Conservation (phyloP, 345 rosid species). For the Turnera subulata region DNA sequence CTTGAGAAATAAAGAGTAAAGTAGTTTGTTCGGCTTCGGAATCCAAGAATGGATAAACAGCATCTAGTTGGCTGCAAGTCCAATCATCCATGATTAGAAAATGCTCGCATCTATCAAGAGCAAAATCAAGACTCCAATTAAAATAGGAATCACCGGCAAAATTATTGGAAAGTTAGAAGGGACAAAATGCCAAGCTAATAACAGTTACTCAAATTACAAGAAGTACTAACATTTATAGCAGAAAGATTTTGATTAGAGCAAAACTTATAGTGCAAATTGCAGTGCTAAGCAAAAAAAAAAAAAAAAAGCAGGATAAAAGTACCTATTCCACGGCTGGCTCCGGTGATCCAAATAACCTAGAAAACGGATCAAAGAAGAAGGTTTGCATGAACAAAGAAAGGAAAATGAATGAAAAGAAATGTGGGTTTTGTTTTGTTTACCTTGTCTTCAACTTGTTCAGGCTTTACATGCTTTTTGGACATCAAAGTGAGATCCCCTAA, state of each 20-base stretch:
- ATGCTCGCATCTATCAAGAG: background rate
- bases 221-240: background rate
- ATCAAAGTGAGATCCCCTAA: slow-evolving; percentile 70
- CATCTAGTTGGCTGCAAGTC: too few relatives aligned
- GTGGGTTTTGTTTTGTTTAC: too few relatives aligned
- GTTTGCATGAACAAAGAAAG: too few relatives aligned
- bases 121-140: slow-evolving; percentile 5
- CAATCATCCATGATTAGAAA: background rate
- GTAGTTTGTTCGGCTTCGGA: too few relatives aligned
- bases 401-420: too few relatives aligned
- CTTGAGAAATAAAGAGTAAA: too few relatives aligned
- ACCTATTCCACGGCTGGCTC: slow-evolving; percentile 98
- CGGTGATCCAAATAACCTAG: slow-evolving; percentile 93
- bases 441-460: slow-evolving; percentile 76
- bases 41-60: too few relatives aligned
- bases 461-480: slow-evolving; percentile 67
- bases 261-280: background rate
- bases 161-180: too few relatives aligned
- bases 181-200: too few relatives aligned
- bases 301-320: background rate
- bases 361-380: slow-evolving; percentile 11
- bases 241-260: background rate
- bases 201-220: too few relatives aligned
- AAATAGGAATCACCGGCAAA: background rate
- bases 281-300: background rate